Evolutionary conservation across 805 yeast species (phyloP).

Genomic region (Candida nemodendra): DNA sequence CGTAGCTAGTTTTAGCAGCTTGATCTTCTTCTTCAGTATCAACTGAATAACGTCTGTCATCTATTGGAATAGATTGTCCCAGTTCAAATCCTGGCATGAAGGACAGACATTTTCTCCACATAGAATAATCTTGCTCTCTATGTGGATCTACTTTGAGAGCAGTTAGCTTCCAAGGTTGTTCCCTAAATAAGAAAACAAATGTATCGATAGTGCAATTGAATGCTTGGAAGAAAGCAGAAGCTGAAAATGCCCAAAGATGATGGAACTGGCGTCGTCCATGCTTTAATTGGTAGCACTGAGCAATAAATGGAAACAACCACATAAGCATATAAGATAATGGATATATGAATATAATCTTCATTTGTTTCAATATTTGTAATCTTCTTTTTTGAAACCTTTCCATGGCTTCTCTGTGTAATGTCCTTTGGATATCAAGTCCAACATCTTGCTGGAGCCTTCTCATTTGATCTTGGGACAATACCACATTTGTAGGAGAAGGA

Average conservation of each 20-base stretch:
- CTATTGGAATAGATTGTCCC: background rate
- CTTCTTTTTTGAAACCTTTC: slow-evolving; percentile 62
- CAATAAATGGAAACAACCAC: slow-evolving; percentile 79
- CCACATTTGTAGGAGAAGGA: slow-evolving; percentile 1
- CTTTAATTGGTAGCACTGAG: slow-evolving; percentile 52
- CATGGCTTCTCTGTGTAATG: slow-evolving; percentile 59
- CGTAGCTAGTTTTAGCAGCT: background rate
- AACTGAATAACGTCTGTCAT: background rate
- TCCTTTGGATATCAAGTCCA: slow-evolving; percentile 31
- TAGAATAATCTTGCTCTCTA: slow-evolving; percentile 12
- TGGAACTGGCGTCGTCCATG: slow-evolving; percentile 51
- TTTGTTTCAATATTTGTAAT: slow-evolving; percentile 67
- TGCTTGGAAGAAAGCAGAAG: slow-evolving; percentile 79
- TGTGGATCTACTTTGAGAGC: slow-evolving; percentile 24
- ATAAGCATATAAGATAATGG: slow-evolving; percentile 78
- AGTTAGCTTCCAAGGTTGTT: slow-evolving; percentile 66
- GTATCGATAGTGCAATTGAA: slow-evolving; percentile 78
- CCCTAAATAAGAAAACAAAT: slow-evolving; percentile 71
- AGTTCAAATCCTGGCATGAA: slow-evolving; percentile 30
- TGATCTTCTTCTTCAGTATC: background rate
- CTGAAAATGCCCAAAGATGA: slow-evolving; percentile 58
- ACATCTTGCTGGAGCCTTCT: slow-evolving; percentile 20
- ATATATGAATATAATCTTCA: slow-evolving; percentile 76
- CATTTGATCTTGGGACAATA: slow-evolving; percentile 8
- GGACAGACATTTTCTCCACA: slow-evolving; percentile 23